These are phyloP conservation scores for Cryptococcus amylolentus DNA, from an alignment of 1,284 basidiomycete species.

Conservation along the genomic window DNA sequence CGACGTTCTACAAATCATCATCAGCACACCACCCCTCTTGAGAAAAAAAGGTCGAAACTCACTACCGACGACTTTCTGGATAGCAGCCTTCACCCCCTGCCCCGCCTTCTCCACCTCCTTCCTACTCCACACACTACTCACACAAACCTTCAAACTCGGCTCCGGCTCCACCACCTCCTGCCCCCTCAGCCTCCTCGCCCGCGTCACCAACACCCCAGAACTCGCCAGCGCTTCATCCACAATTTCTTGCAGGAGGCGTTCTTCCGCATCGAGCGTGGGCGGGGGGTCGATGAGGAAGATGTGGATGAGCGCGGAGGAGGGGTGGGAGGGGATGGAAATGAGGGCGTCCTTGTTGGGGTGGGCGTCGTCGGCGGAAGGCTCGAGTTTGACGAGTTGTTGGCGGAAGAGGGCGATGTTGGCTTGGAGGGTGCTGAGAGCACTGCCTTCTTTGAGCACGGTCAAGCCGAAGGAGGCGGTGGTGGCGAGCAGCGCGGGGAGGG, in stretches of 20 bases:
- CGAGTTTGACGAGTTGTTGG: conserved; percentile 66
- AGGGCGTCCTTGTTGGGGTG: conserved; percentile 55
- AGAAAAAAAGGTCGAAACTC: conserved; percentile 12
- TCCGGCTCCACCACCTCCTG: conserved; percentile 78
- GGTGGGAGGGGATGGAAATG: conserved; percentile 78
- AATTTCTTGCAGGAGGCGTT: conserved; percentile 75
- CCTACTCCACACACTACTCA: conserved; percentile 71
- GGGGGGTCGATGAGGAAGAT: conserved; percentile 60
- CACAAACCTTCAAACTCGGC: conserved; percentile 81
- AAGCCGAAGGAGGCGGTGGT: conserved; percentile 83
- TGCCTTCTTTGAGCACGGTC: conserved; percentile 67
- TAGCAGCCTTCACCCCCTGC: conserved; percentile 66
- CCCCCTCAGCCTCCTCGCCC: conserved; percentile 71
- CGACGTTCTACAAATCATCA: too few species aligned
- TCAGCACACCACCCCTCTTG: too few species aligned
- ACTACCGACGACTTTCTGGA: conserved; percentile 61
- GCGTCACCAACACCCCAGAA: conserved; percentile 70
- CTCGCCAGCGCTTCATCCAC: conserved; percentile 75
- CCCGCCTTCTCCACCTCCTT: conserved; percentile 92
- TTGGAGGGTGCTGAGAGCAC: conserved; percentile 72
- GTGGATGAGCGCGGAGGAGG: conserved; percentile 82
- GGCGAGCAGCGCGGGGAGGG: conserved; percentile 84
- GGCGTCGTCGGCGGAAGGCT: conserved; percentile 37
- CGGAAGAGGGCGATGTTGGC: conserved; percentile 77
- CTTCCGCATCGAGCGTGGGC: conserved; percentile 63